Conservation (phyloP, 805 yeast genomes). For the Ogataea ramenticola region DNA sequence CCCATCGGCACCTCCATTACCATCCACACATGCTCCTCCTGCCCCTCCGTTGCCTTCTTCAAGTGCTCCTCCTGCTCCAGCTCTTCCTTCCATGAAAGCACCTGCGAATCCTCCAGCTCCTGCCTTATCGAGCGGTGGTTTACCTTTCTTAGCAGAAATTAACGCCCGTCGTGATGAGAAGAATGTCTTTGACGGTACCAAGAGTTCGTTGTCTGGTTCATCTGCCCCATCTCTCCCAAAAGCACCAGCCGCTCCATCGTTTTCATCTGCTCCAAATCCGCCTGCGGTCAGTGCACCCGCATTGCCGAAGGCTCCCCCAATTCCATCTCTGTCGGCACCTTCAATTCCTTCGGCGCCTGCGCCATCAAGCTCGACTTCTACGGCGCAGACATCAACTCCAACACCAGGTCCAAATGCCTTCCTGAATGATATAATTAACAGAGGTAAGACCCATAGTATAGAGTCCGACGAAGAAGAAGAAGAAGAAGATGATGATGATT, state of each 20-base stretch:
- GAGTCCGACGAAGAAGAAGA: not conserved
- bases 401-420: constrained; percentile 6
- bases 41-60: constrained; percentile 11
- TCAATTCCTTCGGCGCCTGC: constrained; percentile 4
- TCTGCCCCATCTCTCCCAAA: constrained; percentile 3
- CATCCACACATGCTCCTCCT: constrained; percentile 16
- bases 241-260: constrained; percentile 13
- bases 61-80: constrained; percentile 8
- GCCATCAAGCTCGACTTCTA: constrained; percentile 4
- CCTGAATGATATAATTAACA: not conserved
- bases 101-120: constrained; percentile 6
- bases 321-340: constrained; percentile 11
- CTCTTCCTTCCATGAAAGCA: constrained; percentile 2
- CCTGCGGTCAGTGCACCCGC: constrained; percentile 5
- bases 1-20: constrained; percentile 2
- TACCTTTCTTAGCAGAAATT: constrained; percentile 55
- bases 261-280: constrained; percentile 1
- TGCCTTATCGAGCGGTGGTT: not conserved
- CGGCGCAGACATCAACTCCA: no score
- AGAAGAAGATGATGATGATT: not conserved
- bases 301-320: constrained; percentile 13
- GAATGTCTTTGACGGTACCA: constrained; percentile 36
- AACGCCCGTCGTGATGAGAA: constrained; percentile 47
- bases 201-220: not conserved
- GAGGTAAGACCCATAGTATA: not conserved